Conservation (phyloP, 139 green algal genomes). For the Chlamydomonas schloesseri region DNA sequence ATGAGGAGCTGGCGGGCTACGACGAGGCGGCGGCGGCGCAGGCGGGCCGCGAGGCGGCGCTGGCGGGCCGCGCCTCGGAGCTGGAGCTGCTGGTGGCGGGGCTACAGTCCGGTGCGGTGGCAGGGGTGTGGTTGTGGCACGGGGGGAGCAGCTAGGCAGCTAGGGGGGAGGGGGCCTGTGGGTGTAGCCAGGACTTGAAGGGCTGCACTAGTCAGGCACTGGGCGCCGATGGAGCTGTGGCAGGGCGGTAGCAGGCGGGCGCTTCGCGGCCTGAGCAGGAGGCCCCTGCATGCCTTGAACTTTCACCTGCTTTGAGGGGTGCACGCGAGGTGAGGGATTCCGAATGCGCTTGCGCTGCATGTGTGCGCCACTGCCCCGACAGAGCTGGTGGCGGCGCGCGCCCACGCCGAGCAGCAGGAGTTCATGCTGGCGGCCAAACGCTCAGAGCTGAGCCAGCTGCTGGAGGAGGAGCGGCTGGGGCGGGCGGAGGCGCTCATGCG, state of each 20-base stretch:
- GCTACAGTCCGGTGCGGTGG: slow-evolving; percentile 46
- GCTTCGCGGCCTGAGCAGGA: no score
- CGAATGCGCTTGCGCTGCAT: not conserved
- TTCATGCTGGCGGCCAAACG: slow-evolving; percentile 24
- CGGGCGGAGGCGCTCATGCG: slow-evolving; percentile 52
- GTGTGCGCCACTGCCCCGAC: no score
- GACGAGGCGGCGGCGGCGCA: slow-evolving; percentile 46
- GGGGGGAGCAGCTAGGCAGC: no score
- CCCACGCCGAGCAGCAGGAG: slow-evolving; percentile 15
- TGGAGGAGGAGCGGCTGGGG: slow-evolving; percentile 55
- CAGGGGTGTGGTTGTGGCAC: no score
- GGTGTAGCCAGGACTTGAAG: no score
- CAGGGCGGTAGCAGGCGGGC: no score
- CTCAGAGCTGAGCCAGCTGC: slow-evolving; percentile 39
- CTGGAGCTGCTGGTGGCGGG: slow-evolving; percentile 47
- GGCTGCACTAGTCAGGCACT: no score
- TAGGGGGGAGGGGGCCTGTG: no score
- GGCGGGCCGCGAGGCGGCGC: slow-evolving; percentile 45
- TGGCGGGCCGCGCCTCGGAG: slow-evolving; percentile 45
- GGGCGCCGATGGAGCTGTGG: no score
- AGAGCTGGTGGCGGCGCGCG: slow-evolving; percentile 43
- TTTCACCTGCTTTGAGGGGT: no score
- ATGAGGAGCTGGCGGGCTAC: slow-evolving; percentile 66
- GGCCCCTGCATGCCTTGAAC: no score
- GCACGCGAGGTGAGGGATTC: no score